phyloP scores from a whole-genome alignment of 176 grass and related monocot species.

The Chloris gayana region DNA sequence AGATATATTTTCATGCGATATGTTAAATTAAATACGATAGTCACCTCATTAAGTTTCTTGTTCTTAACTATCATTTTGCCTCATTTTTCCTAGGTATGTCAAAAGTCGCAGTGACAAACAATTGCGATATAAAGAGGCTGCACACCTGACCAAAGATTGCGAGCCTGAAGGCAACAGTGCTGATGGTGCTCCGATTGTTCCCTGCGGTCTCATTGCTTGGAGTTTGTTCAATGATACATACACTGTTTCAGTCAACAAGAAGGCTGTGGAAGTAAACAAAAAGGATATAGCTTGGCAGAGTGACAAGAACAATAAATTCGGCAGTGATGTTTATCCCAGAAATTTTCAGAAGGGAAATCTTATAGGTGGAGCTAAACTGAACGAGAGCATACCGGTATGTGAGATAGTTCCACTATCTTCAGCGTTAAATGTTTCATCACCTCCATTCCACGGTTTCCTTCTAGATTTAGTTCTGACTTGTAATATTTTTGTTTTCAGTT shows the following conservation, averaged over 20 bases:
- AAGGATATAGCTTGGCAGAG: slow-evolving; percentile 90
- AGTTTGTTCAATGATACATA: slow-evolving; percentile 95
- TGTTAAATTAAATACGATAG: slow-evolving; percentile 9
- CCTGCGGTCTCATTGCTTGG: slow-evolving; percentile 94
- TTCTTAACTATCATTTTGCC: slow-evolving; percentile 10
- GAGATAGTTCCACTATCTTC: slow-evolving; percentile 37
- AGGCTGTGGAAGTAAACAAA: slow-evolving; percentile 67
- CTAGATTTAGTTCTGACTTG: slow-evolving; percentile 4
- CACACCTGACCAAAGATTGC: slow-evolving; percentile 55
- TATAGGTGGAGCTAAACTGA: slow-evolving; percentile 81
- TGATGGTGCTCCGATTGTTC: slow-evolving; percentile 68
- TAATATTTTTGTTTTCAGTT: slow-evolving; percentile 42
- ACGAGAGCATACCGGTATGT: slow-evolving; percentile 85
- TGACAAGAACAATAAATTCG: slow-evolving; percentile 71
- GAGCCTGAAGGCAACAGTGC: slow-evolving; percentile 58
- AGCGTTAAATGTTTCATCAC: background rate
- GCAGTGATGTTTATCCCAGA: slow-evolving; percentile 86
- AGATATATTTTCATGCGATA: slow-evolving; percentile 6
- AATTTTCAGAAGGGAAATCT: slow-evolving; percentile 81
- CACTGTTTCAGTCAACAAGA: slow-evolving; percentile 53
- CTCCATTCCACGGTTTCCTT: slow-evolving; percentile 12
- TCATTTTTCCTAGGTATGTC: slow-evolving; percentile 63
- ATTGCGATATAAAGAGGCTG: slow-evolving; percentile 45
- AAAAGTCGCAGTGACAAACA: slow-evolving; percentile 90
- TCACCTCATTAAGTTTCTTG: slow-evolving; percentile 8